These are phyloP conservation scores for Euphorbia pulcherrima DNA, from an alignment of 345 rosid species.

Conservation along the genomic window DNA sequence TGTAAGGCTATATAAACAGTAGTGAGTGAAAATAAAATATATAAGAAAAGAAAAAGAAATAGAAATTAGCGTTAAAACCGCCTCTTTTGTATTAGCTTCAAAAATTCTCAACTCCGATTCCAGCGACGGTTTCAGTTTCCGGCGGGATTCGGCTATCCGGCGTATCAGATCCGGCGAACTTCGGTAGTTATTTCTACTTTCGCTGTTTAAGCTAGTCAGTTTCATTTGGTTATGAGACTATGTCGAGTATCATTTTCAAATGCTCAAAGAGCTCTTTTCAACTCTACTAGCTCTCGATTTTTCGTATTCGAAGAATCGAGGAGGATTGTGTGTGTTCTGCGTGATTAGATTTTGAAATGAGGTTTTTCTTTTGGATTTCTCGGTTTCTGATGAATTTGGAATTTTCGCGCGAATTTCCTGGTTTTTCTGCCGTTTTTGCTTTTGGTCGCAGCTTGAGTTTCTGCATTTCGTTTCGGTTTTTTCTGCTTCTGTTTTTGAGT, in stretches of 20 bases:
- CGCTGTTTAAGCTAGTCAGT: not conserved
- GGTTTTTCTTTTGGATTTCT: not conserved
- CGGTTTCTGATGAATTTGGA: not conserved
- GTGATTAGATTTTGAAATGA: not conserved
- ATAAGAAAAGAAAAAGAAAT: not conserved
- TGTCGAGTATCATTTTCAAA: not conserved
- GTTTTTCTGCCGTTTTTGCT: not conserved
- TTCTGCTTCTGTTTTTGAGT: not conserved
- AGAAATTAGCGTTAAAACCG: not conserved
- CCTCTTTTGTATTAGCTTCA: not conserved
- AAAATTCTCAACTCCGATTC: conserved; percentile 16
- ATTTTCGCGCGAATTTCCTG: not conserved
- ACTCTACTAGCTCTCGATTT: not conserved
- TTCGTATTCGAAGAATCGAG: not conserved
- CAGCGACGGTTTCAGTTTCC: conserved; percentile 9
- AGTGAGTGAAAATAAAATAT: not conserved
- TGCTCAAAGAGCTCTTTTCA: not conserved
- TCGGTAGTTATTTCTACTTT: conserved; percentile 14
- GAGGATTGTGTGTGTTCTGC: not conserved
- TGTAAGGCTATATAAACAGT: not conserved
- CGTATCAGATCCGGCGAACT: conserved; percentile 25
- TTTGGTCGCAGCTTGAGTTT: not conserved
- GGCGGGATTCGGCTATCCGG: conserved; percentile 3
- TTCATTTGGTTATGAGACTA: not conserved
- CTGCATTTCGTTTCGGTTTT: not conserved